Evolutionary conservation across 176 grass and related monocot species (phyloP), one percentile per base, ranked within the genome.

Genomic region (Aegilops longissima): DNA sequence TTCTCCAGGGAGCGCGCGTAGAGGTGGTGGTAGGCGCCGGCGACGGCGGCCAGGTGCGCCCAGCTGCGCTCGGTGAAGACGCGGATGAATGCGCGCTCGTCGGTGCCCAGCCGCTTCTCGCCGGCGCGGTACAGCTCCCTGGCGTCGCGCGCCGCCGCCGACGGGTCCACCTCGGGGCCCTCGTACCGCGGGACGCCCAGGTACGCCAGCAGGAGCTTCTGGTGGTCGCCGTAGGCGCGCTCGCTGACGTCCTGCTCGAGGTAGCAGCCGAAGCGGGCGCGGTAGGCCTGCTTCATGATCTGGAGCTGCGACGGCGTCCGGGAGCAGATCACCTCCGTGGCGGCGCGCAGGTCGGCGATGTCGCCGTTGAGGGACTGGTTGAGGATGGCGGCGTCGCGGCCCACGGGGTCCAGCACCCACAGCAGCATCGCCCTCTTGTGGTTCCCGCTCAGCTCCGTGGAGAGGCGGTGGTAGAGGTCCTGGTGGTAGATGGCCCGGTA

Each of bases 281-380:
- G 34, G 87, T 98, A 98, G 61, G 91, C 33, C 35, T 90, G 85
- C 23, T 89, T 92, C 17, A 98, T 84, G 30, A 78, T 80, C 5
- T 52, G 87, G 66, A 98, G 68, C 90, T 94, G 92, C 8, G 88
- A 85, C 2, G 93, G 85, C 58, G 90, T 91, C 4, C 94, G 79
- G 62, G 97, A 98, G 79, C 97, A 98, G 79, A 98, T 70, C 9
- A 96, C 31, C 88, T 98, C 97, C 0, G 94, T 96, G 34, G 89
- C 88, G 16, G 90, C 92, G 29, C 83, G 39, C 35, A 90, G 68
- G 74, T 98, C 90, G 76, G 93, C 82, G 34, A 27, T 2, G 63
- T 94, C 89, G 6, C 88, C 90, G 34, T 82, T 77, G 4, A 98
- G 85, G 2, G 94, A 76, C 51, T 96, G 84, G 71, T 84, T 87